Conservation (phyloP, 2,329 filamentous ascomycete genomes). For the Escovopsis sp. region DNA sequence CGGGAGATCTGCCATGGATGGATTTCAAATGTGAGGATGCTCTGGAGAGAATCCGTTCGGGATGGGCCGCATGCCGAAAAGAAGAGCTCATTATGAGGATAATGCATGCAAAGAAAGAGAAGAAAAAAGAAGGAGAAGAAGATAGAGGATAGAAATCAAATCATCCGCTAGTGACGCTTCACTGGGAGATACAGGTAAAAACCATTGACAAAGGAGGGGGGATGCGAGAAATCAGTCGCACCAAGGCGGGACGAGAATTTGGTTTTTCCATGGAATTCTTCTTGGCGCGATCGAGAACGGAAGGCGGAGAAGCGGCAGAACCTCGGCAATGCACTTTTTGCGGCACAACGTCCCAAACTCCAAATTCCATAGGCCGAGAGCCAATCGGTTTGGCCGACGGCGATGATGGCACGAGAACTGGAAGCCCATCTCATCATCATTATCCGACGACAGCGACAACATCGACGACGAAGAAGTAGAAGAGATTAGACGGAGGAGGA, state of each 20-base stretch:
- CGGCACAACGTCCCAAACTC: neutral
- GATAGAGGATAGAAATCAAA: too few relatives aligned
- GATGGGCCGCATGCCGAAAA: constrained; percentile 26
- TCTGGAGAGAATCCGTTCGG: constrained; percentile 27
- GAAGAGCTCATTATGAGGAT: constrained; percentile 31
- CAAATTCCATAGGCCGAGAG: too few relatives aligned
- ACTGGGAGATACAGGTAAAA: constrained; percentile 6
- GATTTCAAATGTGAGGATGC: constrained; percentile 22
- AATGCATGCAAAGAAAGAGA: constrained; percentile 7
- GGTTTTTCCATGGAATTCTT: constrained; percentile 23
- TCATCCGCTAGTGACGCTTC: constrained; percentile 15
- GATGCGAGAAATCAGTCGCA: constrained; percentile 12
- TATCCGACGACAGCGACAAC: neutral
- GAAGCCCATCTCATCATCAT: too few relatives aligned
- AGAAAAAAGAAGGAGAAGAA: constrained; percentile 1
- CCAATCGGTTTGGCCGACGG: constrained; percentile 1
- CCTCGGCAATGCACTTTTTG: constrained; percentile 16
- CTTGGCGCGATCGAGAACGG: constrained; percentile 19
- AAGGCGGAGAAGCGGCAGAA: constrained; percentile 22
- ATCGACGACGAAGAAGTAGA: constrained; percentile 2
- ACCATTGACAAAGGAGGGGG: constrained; percentile 9
- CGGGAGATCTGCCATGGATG: constrained; percentile 30
- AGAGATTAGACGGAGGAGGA: constrained; percentile 11
- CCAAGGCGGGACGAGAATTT: constrained; percentile 22
- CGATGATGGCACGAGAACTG: neutral